A percentile compares a stretch with the other conserved stretches of the same genome.
Evolutionary conservation across 371 early-diverging fungal genomes (phyloP).

Genomic region (Synchytrium microbalum): DNA sequence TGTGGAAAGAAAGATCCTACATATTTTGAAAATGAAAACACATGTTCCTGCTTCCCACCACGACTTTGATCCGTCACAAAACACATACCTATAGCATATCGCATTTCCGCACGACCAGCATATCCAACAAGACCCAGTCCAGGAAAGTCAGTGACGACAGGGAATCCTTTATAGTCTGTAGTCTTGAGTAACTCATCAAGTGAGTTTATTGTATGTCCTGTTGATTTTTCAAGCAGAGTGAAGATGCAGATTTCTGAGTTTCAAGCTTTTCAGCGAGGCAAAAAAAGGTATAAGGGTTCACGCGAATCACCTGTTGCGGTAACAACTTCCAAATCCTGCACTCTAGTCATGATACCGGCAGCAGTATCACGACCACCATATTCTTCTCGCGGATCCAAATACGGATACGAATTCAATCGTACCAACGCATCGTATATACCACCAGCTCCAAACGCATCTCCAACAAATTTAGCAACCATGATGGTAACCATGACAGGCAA

Average conservation of each 20-base stretch:
- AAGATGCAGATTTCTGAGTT: conserved; percentile 4
- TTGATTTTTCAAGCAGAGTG: neutral
- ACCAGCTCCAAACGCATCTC: conserved; percentile 66
- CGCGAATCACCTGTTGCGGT: conserved; percentile 50
- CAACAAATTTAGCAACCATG: conserved; percentile 87
- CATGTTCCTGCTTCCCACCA: too few species aligned
- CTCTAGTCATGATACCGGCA: conserved; percentile 4
- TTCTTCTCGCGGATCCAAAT: conserved; percentile 70
- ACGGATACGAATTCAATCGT: conserved; percentile 72
- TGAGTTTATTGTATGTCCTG: conserved; percentile 7
- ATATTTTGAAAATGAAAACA: too few species aligned
- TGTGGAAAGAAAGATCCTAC: too few species aligned
- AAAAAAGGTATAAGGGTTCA: too few species aligned
- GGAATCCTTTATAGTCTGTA: conserved; percentile 10
- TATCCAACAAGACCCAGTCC: conserved; percentile 34
- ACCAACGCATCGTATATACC: conserved; percentile 83
- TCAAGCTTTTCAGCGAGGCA: too few species aligned
- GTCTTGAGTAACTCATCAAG: conserved; percentile 14
- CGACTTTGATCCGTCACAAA: neutral
- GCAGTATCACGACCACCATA: neutral
- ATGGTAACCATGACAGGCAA: conserved; percentile 86
- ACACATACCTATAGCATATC: conserved; percentile 46
- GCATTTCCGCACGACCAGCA: conserved; percentile 75
- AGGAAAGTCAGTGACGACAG: neutral
- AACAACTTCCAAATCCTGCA: conserved; percentile 26